These are phyloP conservation scores for Plantago ovata DNA, from an alignment of 257 asterid species.

Conservation along the genomic window DNA sequence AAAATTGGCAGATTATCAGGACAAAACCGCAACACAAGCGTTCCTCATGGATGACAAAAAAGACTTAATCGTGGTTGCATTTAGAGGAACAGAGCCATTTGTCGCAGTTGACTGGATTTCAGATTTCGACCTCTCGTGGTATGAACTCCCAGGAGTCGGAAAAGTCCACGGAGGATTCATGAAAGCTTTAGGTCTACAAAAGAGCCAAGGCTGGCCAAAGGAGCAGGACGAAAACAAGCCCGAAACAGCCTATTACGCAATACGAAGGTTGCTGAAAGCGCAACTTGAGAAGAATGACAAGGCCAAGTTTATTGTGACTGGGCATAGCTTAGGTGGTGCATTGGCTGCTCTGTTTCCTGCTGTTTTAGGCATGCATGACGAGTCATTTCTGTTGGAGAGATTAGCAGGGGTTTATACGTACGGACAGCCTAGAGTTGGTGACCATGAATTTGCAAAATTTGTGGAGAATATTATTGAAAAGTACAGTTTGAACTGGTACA, in stretches of 20 bases:
- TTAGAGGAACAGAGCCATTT: conserved; percentile 42
- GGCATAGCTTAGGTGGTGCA: conserved; percentile 58
- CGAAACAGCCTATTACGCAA: conserved; percentile 34
- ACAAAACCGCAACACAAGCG: conserved; percentile 34
- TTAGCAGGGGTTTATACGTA: conserved; percentile 42
- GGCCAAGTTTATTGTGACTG: conserved; percentile 38
- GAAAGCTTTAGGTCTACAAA: conserved; percentile 43
- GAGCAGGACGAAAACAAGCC: background rate
- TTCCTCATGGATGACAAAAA: conserved; percentile 31
- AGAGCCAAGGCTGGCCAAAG: conserved; percentile 37
- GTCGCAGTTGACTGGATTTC: conserved; percentile 38
- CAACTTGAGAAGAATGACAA: background rate
- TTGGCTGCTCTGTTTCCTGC: conserved; percentile 41
- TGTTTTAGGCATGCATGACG: conserved; percentile 28
- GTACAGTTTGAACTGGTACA: conserved; percentile 12
- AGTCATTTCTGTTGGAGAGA: conserved; percentile 31
- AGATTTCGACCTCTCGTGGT: conserved; percentile 47
- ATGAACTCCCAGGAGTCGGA: conserved; percentile 29
- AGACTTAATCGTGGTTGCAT: conserved; percentile 23
- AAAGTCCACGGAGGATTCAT: conserved; percentile 51
- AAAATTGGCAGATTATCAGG: conserved; percentile 29
- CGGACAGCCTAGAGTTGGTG: conserved; percentile 53
- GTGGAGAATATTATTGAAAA: conserved; percentile 22
- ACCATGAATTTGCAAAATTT: conserved; percentile 28
- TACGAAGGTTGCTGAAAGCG: background rate